Evolutionary conservation across 2,329 filamentous ascomycete species (phyloP).

Genomic region (Cordyceps pruinosa): DNA sequence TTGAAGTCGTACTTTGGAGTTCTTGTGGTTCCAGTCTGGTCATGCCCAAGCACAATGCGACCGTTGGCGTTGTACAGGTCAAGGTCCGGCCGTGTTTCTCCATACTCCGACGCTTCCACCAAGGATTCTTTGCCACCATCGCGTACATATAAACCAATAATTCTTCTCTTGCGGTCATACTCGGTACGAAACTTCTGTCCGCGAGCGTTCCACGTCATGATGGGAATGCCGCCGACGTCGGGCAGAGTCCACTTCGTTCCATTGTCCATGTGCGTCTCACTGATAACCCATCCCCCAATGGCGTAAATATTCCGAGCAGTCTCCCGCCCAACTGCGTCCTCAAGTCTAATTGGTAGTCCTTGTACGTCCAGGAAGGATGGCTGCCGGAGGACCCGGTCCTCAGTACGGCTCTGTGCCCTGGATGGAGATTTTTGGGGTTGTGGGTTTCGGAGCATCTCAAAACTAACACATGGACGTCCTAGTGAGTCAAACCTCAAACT

Average conservation of each 20-base stretch:
- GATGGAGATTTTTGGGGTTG: not conserved
- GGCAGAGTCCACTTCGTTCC: conserved; percentile 7
- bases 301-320: not conserved
- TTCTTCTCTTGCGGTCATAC: conserved; percentile 6
- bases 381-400: conserved; percentile 1
- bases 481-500: conserved; percentile 3
- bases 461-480: not conserved
- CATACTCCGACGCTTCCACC: conserved; percentile 3
- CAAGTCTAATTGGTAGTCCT: not conserved
- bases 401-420: too few species aligned
- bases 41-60: conserved; percentile 6
- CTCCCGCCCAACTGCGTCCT: not conserved
- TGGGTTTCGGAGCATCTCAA: conserved; percentile 2
- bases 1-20: conserved; percentile 11
- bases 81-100: conserved; percentile 1
- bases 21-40: conserved; percentile 7
- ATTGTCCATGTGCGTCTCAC: conserved; percentile 6
- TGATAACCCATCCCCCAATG: conserved; percentile 3
- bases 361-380: conserved; percentile 7
- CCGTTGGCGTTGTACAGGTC: conserved; percentile 7
- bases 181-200: conserved; percentile 2
- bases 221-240: not conserved
- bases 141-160: not conserved
- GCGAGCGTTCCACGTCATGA: conserved; percentile 7
- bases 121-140: not conserved